These are phyloP conservation scores for Chlorella sp. DNA, from an alignment of 139 green algal species.

Conservation along the genomic window DNA sequence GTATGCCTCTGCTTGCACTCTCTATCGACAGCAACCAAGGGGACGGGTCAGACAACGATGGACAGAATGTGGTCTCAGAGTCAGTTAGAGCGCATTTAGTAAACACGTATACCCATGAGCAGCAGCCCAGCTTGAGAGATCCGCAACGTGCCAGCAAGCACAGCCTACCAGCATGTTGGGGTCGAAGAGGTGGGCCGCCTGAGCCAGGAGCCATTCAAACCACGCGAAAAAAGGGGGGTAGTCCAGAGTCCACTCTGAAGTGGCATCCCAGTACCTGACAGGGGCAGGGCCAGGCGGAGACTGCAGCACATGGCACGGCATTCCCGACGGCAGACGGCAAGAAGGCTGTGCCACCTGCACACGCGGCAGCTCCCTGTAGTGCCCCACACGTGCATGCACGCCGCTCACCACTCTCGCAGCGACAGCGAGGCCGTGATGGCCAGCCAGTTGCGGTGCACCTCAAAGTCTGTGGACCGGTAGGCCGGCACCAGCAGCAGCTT, in stretches of 20 bases:
- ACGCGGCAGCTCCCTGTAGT: no score
- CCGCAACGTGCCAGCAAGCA: no score
- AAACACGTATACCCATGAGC: no score
- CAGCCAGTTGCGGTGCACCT: conserved; percentile 97
- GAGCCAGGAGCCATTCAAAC: conserved; percentile 82
- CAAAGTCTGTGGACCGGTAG: conserved; percentile 95
- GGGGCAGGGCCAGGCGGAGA: neutral
- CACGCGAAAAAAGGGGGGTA: conserved; percentile 98
- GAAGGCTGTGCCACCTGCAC: no score
- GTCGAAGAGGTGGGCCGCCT: conserved; percentile 69
- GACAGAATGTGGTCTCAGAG: no score
- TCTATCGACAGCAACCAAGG: no score
- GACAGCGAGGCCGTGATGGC: conserved; percentile 87
- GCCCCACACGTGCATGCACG: no score
- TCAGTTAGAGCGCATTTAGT: no score
- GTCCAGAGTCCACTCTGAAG: conserved; percentile 95
- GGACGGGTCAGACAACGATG: no score
- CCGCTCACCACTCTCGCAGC: conserved; percentile 63
- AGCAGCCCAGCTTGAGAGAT: no score
- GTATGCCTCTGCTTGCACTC: no score
- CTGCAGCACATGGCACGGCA: neutral
- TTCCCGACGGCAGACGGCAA: neutral
- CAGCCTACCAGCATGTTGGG: conserved; percentile 73
- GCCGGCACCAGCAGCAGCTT: conserved; percentile 78
- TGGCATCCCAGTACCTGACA: conserved; percentile 41